Base-by-base conservation (phyloP, 1,284 basidiomycete genomes). In the Cystobasidium slooffiae region DNA sequence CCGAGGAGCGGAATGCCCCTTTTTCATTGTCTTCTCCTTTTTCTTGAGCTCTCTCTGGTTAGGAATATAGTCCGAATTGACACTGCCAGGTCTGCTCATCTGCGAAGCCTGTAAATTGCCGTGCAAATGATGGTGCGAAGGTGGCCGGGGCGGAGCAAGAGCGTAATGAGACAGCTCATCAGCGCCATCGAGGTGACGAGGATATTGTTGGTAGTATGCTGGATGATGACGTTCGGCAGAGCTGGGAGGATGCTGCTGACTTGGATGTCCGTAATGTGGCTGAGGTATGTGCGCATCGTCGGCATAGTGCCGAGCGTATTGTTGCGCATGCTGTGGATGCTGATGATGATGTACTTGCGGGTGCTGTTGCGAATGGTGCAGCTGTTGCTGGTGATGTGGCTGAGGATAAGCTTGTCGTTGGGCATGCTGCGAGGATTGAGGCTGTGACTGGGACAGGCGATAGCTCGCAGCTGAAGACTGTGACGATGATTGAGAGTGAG, bases 51-150 rank as follows among this genome's bases (percentile, higher is more conserved):
- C 59, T 16, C 51, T 37, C n/a, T 62, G 59, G n/a, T 64, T 52
- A 8, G 70, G 62, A 44, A 64, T 65, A 39, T 68, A 68, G 16
- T 68, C 53, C 39, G 66, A 68, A 47, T 22, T 41, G 37, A 55
- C 55, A 52, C 52, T 68, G 8, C 37, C 43, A 9, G 66, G 53
- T 22, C 66, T 24, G 55, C 53, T 68, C 20, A 59, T n/a, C 8
- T 56, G 56, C 44, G 58, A 46, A 46, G 39, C 41, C 14, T 47
- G 46, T n/a, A 63, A 22, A 37, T 14, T 41, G 18, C 47, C 43
- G 12, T 39, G n/a, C 20, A 20, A 24, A 16, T 70, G 58, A 1
- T 22, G 43, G n/a, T 52, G 58, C 58, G 46, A 61, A 44, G 58
- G 58, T 31, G 56, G 59, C 18, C 53, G 47, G 37, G 66, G 66